These are phyloP conservation scores for Kwoniella europaea DNA, from an alignment of 768 basidiomycete genomes.

Conservation along the genomic window DNA sequence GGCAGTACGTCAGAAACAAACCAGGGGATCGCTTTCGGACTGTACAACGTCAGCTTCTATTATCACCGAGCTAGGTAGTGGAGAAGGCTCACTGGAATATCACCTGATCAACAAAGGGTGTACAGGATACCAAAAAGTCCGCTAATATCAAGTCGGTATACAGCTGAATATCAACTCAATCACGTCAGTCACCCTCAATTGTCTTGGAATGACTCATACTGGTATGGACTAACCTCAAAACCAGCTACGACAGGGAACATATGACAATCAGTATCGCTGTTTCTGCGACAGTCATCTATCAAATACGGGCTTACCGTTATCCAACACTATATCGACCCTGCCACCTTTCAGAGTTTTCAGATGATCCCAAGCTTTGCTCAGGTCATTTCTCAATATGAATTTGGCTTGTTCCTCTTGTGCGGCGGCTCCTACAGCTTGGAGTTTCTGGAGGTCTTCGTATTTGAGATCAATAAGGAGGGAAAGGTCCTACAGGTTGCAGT, in stretches of 20 bases:
- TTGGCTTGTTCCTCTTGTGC: conserved; percentile 75
- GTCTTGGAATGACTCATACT: neutral
- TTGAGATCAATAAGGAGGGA: conserved; percentile 86
- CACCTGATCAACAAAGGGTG: conserved; percentile 77
- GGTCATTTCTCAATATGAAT: conserved; percentile 84
- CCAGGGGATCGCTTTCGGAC: conserved; percentile 91
- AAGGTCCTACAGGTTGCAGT: conserved; percentile 68
- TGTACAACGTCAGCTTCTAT: conserved; percentile 54
- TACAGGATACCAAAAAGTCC: conserved; percentile 81
- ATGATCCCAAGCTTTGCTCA: conserved; percentile 74
- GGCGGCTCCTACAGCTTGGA: conserved; percentile 82
- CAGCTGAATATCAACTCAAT: conserved; percentile 62
- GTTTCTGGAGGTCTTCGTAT: conserved; percentile 75
- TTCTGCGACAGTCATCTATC: conserved; percentile 2
- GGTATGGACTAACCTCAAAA: conserved; percentile 70
- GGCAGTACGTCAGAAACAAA: conserved; percentile 96
- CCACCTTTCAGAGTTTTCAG: conserved; percentile 65
- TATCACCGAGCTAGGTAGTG: neutral
- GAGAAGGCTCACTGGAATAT: conserved; percentile 77
- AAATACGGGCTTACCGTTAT: conserved; percentile 72
- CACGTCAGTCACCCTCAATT: conserved; percentile 4
- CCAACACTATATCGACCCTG: conserved; percentile 83
- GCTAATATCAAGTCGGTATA: conserved; percentile 88
- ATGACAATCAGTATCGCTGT: neutral
- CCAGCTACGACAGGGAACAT: conserved; percentile 66